Conservation (phyloP, 202 grass and related monocot genomes). For the Panicum hallii region DNA sequence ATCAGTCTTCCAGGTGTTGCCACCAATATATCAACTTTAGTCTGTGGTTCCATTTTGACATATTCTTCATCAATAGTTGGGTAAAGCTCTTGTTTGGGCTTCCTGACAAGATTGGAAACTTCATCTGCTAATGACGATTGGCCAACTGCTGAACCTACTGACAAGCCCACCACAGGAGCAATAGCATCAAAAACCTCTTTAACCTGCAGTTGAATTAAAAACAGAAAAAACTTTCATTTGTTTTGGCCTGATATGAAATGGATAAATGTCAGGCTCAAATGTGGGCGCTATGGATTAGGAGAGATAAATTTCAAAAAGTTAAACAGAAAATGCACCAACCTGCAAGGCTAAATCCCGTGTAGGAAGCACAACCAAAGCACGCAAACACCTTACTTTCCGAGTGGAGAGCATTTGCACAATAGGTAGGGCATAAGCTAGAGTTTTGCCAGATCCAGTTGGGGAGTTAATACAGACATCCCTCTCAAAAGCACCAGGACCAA, state of each 20-base stretch:
- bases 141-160: slow-evolving; percentile 83
- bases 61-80: slow-evolving; percentile 73
- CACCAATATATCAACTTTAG: slow-evolving; percentile 91
- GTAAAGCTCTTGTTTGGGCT: slow-evolving; percentile 65
- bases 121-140: slow-evolving; percentile 95
- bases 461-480: slow-evolving; percentile 96
- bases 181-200: slow-evolving; percentile 95
- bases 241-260: slow-evolving; percentile 21
- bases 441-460: slow-evolving; percentile 93
- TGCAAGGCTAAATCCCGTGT: slow-evolving; percentile 92
- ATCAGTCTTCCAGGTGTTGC: slow-evolving; percentile 95
- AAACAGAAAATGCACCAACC: slow-evolving; percentile 43
- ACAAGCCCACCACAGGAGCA: slow-evolving; percentile 74
- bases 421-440: slow-evolving; percentile 90
- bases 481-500: slow-evolving; percentile 89
- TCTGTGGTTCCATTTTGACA: slow-evolving; percentile 74
- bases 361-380: slow-evolving; percentile 85
- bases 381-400: slow-evolving; percentile 67
- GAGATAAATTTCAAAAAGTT: slow-evolving; percentile 11
- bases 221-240: background rate
- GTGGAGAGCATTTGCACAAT: slow-evolving; percentile 74
- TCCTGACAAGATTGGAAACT: slow-evolving; percentile 60
- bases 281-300: background rate
- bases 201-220: slow-evolving; percentile 56
- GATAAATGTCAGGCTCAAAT: background rate